Evolutionary conservation across 1,139 yeast genomes (phyloP).

Genomic region (Sugiyamaella xylanicola): DNA sequence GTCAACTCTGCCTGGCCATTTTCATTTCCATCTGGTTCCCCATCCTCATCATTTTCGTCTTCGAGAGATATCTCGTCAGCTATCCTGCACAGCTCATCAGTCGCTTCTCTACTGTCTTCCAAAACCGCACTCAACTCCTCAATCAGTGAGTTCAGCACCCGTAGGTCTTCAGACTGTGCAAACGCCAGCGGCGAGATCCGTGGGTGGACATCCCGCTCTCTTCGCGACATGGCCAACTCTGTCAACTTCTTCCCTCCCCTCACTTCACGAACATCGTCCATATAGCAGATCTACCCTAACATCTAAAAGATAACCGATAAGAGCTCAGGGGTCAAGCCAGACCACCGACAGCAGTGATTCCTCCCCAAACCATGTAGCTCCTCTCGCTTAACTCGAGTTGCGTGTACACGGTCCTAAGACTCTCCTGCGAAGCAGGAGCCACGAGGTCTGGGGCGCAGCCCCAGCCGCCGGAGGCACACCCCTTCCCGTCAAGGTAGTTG

Average conservation of each 20-base stretch:
- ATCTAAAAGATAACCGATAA: too few species aligned
- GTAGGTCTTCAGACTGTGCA: constrained; percentile 37
- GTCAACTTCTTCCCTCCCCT: neutral
- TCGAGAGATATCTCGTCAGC: constrained; percentile 38
- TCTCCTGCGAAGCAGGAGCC: neutral
- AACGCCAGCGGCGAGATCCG: constrained; percentile 22
- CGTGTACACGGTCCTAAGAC: too few species aligned
- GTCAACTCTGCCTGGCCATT: neutral
- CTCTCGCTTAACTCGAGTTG: too few species aligned
- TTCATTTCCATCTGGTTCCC: neutral
- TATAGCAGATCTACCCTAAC: neutral
- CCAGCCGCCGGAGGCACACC: constrained; percentile 7
- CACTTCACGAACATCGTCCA: neutral
- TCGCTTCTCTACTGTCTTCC: constrained; percentile 33
- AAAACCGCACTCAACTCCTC: constrained; percentile 34
- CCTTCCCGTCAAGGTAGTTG: neutral
- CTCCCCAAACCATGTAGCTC: too few species aligned
- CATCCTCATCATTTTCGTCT: constrained; percentile 19
- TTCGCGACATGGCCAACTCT: constrained; percentile 8
- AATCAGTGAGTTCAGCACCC: constrained; percentile 34
- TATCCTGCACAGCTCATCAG: constrained; percentile 34
- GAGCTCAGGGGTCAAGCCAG: too few species aligned
- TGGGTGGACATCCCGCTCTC: constrained; percentile 10
- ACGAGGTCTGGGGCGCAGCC: neutral
- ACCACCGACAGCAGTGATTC: too few species aligned